phyloP scores from a whole-genome alignment of 2,329 filamentous ascomycete species.

The Aspergillus hiratsukae region DNA sequence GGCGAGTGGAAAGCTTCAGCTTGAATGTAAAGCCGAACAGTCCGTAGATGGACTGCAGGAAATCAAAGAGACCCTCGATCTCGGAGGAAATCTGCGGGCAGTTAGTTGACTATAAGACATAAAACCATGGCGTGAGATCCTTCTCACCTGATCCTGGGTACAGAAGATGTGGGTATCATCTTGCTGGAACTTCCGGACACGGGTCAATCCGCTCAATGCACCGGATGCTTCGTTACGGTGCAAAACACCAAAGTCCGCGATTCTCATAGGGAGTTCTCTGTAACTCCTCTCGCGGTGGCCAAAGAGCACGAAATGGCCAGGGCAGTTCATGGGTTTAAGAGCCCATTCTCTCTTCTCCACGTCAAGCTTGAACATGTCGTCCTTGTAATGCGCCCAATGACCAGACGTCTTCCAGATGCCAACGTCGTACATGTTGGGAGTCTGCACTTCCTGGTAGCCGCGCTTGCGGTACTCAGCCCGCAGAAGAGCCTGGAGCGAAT shows the following conservation, averaged over 20 bases:
- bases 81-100: constrained; percentile 57
- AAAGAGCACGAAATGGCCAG: constrained; percentile 87
- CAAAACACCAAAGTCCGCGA: constrained; percentile 92
- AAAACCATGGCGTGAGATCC: neutral
- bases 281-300: constrained; percentile 79
- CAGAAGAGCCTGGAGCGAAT: constrained; percentile 76
- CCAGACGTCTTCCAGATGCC: constrained; percentile 91
- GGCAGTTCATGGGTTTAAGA: constrained; percentile 98
- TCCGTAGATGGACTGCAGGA: constrained; percentile 73
- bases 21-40: constrained; percentile 88
- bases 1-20: constrained; percentile 86
- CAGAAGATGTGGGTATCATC: constrained; percentile 98
- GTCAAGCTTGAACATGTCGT: constrained; percentile 90
- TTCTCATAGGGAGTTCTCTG: constrained; percentile 80
- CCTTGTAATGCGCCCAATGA: constrained; percentile 89
- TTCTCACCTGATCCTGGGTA: constrained; percentile 63
- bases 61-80: constrained; percentile 81
- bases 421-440: constrained; percentile 94
- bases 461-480: constrained; percentile 87
- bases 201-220: constrained; percentile 81
- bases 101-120: constrained; percentile 8
- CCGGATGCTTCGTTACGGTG: constrained; percentile 95
- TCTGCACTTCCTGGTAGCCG: constrained; percentile 90
- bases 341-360: constrained; percentile 79
- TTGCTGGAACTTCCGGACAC: constrained; percentile 91